Evolutionary conservation across 148 eudicot genomes (phyloP).

Genomic region (Rhododendron ovatum): DNA sequence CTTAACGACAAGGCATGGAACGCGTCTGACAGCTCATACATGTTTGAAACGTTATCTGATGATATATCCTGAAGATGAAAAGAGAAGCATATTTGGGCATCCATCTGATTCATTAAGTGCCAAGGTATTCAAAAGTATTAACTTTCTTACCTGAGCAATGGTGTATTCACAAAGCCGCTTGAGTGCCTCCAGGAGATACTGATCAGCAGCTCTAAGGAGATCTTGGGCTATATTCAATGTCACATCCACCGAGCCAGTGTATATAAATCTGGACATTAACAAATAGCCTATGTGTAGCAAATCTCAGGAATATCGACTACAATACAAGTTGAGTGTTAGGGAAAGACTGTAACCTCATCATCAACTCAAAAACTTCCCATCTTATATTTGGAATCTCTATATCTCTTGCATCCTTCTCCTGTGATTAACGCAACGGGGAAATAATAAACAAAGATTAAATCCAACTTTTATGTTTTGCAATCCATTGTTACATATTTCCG

Average conservation of each 20-base stretch:
- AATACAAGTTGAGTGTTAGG: background rate
- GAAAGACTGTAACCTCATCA: slow-evolving; percentile 71
- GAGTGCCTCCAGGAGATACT: slow-evolving; percentile 91
- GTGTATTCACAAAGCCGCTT: slow-evolving; percentile 86
- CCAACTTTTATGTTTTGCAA: background rate
- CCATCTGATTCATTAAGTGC: background rate
- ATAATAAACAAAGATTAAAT: background rate
- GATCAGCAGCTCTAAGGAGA: slow-evolving; percentile 91
- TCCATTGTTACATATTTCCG: background rate
- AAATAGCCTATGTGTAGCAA: background rate
- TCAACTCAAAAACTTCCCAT: slow-evolving; percentile 94
- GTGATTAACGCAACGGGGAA: slow-evolving; percentile 9
- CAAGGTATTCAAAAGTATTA: background rate
- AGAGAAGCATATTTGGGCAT: slow-evolving; percentile 8
- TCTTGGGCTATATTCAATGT: slow-evolving; percentile 82
- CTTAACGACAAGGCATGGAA: slow-evolving; percentile 69
- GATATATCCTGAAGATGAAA: slow-evolving; percentile 49
- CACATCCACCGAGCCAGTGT: slow-evolving; percentile 84
- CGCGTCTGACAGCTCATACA: slow-evolving; percentile 85
- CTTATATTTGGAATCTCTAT: slow-evolving; percentile 90
- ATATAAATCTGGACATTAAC: slow-evolving; percentile 59
- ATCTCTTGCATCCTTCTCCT: slow-evolving; percentile 92
- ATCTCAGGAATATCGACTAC: slow-evolving; percentile 3
- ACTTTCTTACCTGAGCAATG: slow-evolving; percentile 63
- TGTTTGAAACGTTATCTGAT: slow-evolving; percentile 67